Base-by-base conservation (phyloP, 257 asterid species). In the Penstemon barbatus region DNA sequence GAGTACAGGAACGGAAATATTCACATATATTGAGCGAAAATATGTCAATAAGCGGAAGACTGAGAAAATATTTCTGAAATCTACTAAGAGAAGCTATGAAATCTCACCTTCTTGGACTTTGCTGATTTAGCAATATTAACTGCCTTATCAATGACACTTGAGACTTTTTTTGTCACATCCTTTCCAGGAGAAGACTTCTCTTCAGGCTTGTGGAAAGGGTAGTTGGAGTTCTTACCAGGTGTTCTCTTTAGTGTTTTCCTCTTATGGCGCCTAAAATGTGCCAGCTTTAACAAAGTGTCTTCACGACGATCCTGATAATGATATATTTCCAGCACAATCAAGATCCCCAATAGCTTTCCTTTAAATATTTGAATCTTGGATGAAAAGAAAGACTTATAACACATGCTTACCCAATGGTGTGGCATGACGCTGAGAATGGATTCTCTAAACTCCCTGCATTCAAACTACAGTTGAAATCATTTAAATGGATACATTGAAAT, bases 371-470 rank as follows among this genome's bases (percentile, higher is more conserved):
- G 51, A 71, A 50, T 62, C 33, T 11, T 51, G 71, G 57, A 53
- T 54, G 25, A 63, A 48, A 63, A 63, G 65, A 42, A 46, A 72
- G 65, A 70, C 19, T 2, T 15, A 64, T 36, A 61, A 56, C 25
- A 63, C 52, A 73, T 66, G 75, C 95, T 77, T 81, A 93, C 98
- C 97, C 99, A 94, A 69, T 66, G 86, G 76, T 94, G 99, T 33
- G 99, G 99, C 96, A 94, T 83, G 78, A 94, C 89, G 69, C 97
- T 96, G 65, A 94, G 96, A 77, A 94, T 74, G 52, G 99, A 94
- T 87, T 94, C 97, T 83, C 99, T 84, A 69, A 84, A 91, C 77
- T 91, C 89, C 92, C 99, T 86, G 84, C 99, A 94, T 76, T 94
- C 98, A 78, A 87, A 87, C 98, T 94, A 75, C 62, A 65, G 82